Conservation (phyloP, 1,139 yeast genomes). For the Pichia sp. region DNA sequence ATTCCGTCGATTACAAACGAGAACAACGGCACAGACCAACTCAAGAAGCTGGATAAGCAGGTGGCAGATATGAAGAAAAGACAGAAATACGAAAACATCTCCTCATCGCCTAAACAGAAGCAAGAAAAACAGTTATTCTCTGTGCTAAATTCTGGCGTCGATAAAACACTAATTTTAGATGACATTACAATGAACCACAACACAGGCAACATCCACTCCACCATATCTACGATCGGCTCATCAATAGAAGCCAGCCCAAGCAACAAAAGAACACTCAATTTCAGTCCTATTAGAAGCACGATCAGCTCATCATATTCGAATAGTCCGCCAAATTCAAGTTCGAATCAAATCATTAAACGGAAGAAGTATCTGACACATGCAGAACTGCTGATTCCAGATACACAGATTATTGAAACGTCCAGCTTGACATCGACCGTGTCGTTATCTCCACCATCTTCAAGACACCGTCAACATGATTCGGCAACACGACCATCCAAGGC, state of each 20-base stretch:
- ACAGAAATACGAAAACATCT: background rate
- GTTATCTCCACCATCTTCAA: background rate
- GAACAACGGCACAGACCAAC: constrained; percentile 21
- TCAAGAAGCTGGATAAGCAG: constrained; percentile 24
- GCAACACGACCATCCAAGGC: constrained; percentile 1
- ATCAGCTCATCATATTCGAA: background rate
- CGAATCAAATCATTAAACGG: background rate
- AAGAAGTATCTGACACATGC: background rate
- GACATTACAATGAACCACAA: too few species aligned
- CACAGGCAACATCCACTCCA: too few species aligned
- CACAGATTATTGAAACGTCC: constrained; percentile 3
- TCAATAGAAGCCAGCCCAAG: background rate
- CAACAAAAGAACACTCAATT: background rate
- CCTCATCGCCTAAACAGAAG: background rate
- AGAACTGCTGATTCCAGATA: background rate
- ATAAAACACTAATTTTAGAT: too few species aligned
- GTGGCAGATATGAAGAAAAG: constrained; percentile 26
- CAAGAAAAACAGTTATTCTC: background rate
- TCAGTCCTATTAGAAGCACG: background rate
- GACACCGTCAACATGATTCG: too few species aligned
- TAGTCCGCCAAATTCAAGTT: background rate
- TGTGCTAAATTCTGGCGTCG: too few species aligned
- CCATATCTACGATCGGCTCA: background rate
- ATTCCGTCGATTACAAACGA: background rate
- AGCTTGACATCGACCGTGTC: background rate